Base-by-base conservation (phyloP, 306 rosid genomes). In the Quercus cerris region DNA sequence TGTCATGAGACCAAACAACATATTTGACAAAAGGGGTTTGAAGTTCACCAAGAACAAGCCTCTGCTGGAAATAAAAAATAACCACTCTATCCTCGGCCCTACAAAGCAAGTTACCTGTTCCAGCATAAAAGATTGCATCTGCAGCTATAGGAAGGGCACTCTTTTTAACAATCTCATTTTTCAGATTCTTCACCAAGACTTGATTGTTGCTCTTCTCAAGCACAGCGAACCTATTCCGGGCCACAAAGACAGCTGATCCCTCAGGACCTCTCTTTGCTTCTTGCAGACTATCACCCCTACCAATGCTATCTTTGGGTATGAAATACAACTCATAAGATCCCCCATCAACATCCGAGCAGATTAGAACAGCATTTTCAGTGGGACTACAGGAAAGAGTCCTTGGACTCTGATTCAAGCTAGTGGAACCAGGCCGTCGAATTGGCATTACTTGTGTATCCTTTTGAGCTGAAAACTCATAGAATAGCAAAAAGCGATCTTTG, bases 191-290 rank as follows among this genome's bases (percentile, higher is more conserved):
- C 11, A 91, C 79, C 51, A 83, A 59, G 49, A 92, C 90, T 83
- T 87, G 94, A 77, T 92, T 94, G 87, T 61, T 91, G 84, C 83
- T 74, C 86, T 89, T 94, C 83, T 94, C 97, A 80, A 94, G 93
- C 81, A 94, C 97, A 0, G 97, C 97, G 74, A 94, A 94, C 86
- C 97, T 87, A 85, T 93, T 93, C 67, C 99, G 90, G 84, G 92
- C 94, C 58, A 93, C 93, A 87, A 94, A 94, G 68, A 94, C 90
- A 14, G 97, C 97, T 59, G 99, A 94, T 71, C 97, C 97, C 77
- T 97, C 98, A 86, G 67, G 62, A 13, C 99, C 99, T 87, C 87
- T 91, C 91, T 89, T 94, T 70, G 99, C 90, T 56, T 94, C 99
- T 79, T 90, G 97, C 69, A 85, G 51, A 73, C 81, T 81, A 75